Base-by-base conservation (phyloP, 768 basidiomycete genomes). In the Kwoniella pini region DNA sequence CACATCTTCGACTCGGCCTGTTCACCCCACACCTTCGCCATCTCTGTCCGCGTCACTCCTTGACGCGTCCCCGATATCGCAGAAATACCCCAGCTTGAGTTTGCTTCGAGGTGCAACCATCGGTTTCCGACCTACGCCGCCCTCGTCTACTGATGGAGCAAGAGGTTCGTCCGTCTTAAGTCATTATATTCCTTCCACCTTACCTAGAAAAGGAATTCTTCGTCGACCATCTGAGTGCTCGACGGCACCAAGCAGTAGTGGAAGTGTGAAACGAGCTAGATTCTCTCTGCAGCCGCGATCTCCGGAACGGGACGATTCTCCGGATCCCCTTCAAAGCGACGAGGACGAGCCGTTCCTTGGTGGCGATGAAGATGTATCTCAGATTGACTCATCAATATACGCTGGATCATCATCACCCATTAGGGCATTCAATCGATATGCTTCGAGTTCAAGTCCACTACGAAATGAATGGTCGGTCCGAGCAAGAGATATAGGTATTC, bases 401-500 rank as follows among this genome's bases (percentile, higher is more conserved):
- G 22, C 4, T 33, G 26, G 45, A 38, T 27, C 54, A 12, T 63
- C 55, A 4, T 63, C 62, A 21, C 52, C 59, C 27, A 31, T 26
- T 24, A 26, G 12, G n/a, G 7, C 3, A 12, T 33, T 28, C n/a
- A 27, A 11, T 10, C 51, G 33, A 31, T 30, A 26, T 5, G 36
- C 27, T 26, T 31, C 36, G 11, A 31, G 26, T 19, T 42, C 54
- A 30, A 63, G 57, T 5, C 64, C 68, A 11, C 24, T 54, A 12
- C 27, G 59, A 12, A 61, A 54, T 40, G 59, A 61, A 24, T 61
- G 55, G 62, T 44, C 56, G 12, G 60, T 71, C 15, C 49, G 70
- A 46, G 70, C 70, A 19, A 67, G 62, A 19, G 67, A 71, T 63
- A 54, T 65, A 11, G 67, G 67, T 6, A 56, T 68, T 21, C 51